Percentiles rank a stretch among this genome's conserved stretches.
phyloP scores from a whole-genome alignment of 139 green algal species.

The Dunaliella primolecta region DNA sequence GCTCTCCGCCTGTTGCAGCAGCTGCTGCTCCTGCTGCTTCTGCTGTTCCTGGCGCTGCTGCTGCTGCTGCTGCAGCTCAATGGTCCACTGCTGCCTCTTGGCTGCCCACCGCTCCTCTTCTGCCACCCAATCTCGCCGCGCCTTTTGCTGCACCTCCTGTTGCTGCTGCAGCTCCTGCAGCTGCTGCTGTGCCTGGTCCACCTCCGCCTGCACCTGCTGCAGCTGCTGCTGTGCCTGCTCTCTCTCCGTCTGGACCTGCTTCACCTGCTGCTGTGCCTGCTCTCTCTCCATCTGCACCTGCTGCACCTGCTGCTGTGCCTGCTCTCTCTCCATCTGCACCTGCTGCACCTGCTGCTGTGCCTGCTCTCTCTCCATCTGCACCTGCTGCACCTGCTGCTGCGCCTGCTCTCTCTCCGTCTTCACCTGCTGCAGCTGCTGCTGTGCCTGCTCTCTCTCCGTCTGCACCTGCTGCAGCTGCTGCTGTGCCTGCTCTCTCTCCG shows the following conservation, averaged over 20 bases:
- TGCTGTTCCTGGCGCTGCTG: background rate
- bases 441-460: background rate
- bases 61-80: background rate
- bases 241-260: background rate
- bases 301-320: background rate
- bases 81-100: background rate
- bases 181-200: no score
- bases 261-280: background rate
- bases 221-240: background rate
- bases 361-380: background rate
- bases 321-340: no score
- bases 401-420: background rate
- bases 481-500: no score
- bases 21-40: background rate
- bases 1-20: background rate
- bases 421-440: background rate
- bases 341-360: background rate
- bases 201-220: background rate
- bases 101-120: no score
- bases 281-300: background rate
- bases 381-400: background rate
- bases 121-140: background rate
- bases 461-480: background rate
- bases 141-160: background rate
- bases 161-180: background rate